Conservation (phyloP, 148 eudicot genomes). For the Rhododendron williamsianum region DNA sequence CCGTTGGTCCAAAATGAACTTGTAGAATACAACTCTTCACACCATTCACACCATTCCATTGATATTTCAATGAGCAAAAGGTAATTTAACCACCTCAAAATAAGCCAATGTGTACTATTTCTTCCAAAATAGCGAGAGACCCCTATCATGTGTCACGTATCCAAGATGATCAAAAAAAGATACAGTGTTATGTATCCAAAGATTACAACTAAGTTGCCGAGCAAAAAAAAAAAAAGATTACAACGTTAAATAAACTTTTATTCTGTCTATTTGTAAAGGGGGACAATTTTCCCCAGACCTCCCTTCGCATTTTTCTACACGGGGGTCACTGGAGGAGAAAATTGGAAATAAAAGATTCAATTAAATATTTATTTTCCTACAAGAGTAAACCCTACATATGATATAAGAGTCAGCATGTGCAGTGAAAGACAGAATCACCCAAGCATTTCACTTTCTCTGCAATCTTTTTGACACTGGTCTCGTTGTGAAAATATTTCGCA, state of each 20-base stretch:
- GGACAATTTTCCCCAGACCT: background rate
- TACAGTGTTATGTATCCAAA: background rate
- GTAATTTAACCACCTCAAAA: background rate
- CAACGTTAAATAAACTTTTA: background rate
- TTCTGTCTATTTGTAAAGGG: background rate
- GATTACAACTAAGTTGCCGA: background rate
- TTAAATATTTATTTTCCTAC: background rate
- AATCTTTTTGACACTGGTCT: slow-evolving; percentile 45
- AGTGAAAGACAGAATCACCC: slow-evolving; percentile 58
- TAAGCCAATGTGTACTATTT: background rate
- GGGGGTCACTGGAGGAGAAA: background rate
- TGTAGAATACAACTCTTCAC: background rate
- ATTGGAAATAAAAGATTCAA: background rate
- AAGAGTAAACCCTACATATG: background rate
- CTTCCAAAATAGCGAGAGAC: background rate
- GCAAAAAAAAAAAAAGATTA: background rate
- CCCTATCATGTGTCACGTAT: background rate
- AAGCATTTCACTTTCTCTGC: slow-evolving; percentile 54
- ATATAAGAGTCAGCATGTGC: slow-evolving; percentile 48
- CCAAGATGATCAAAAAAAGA: background rate
- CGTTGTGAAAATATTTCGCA: slow-evolving; percentile 32
- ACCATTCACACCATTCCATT: background rate
- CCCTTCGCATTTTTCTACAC: slow-evolving; percentile 1
- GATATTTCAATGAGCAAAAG: background rate
- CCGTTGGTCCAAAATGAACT: background rate